Percentiles rank a stretch among this genome's conserved stretches.
Conservation (phyloP, 495 filamentous ascomycete genomes). For the Darksidea phi region DNA sequence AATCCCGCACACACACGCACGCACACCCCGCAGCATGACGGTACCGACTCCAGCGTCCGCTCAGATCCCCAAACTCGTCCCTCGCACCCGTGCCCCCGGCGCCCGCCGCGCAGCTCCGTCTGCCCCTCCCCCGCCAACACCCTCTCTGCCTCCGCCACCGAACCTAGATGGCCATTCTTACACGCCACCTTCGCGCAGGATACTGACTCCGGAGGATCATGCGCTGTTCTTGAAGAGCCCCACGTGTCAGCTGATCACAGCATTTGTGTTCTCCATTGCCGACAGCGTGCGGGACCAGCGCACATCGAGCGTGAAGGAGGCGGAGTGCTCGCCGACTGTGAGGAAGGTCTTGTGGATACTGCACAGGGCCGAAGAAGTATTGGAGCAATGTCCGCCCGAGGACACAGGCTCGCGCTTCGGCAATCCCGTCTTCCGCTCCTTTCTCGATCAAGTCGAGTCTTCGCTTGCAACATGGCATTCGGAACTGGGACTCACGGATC, state of each 20-base stretch:
- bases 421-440: conserved; percentile 82
- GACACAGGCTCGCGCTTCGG: conserved; percentile 91
- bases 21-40: not conserved
- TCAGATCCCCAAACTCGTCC: conserved; percentile 24
- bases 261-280: conserved; percentile 82
- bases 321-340: conserved; percentile 56
- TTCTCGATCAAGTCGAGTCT: conserved; percentile 70
- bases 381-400: conserved; percentile 68
- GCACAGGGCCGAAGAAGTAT: conserved; percentile 59
- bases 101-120: not conserved
- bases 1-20: no score
- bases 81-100: conserved; percentile 18
- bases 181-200: conserved; percentile 66
- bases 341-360: conserved; percentile 68
- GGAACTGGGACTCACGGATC: conserved; percentile 39
- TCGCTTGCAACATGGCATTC: conserved; percentile 57
- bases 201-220: conserved; percentile 77
- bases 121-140: conserved; percentile 61
- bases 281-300: conserved; percentile 76
- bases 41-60: not conserved
- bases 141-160: conserved; percentile 67
- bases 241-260: conserved; percentile 71
- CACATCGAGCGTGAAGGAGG: conserved; percentile 62
- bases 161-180: conserved; percentile 63
- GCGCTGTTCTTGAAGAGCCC: conserved; percentile 75